Evolutionary conservation across 2,329 filamentous ascomycete genomes (phyloP), one percentile per base, ranked within the genome.

Genomic region (Colletotrichum gigasporum): DNA sequence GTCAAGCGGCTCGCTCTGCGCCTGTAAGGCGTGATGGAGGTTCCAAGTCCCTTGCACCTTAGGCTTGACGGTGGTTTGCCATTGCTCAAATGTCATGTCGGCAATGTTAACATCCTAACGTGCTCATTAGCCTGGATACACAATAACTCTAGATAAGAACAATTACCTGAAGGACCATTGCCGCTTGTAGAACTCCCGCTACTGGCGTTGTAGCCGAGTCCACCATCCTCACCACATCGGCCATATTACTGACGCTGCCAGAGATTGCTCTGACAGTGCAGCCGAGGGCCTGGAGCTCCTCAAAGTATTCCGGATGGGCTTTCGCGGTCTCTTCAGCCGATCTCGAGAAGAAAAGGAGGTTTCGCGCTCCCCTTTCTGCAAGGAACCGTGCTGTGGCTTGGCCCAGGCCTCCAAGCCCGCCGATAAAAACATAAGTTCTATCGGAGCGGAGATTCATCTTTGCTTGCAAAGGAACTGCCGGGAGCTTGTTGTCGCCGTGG

Each of bases 41-140:
- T 84, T 83, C 75, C 74, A 78, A 4, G 79, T 79, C 5, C 80
- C 81, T 9, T 72, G 55, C 1, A 79, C 73, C 68, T 84, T 84
- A 4, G 79, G 78, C 2, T 65, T 66, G 2, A 79, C 68, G 3
- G 75, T 70, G 1, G 68, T 65, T 4, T 71, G 64, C 77, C 78
- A 83, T n/a, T 79, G 70, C 2, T 75, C 64, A 10, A 73, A 60
- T 2, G 69, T 73, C 78, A 83, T 82, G 22, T 76, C 69, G 3
- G 73, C 68, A 18, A 80, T 68, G 44, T 54, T 56, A 6, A 32
- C 32, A 26, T 70, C 70, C 50, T 67, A n/a, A n/a, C n/a, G n/a
- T n/a, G n/a, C n/a, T n/a, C n/a, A n/a, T n/a, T n/a, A n/a, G n/a
- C n/a, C n/a, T n/a, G n/a, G n/a, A n/a, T n/a, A n/a, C n/a, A n/a